phyloP scores from a whole-genome alignment of 805 yeast species.

The Zygotorulaspora chibaensis region DNA sequence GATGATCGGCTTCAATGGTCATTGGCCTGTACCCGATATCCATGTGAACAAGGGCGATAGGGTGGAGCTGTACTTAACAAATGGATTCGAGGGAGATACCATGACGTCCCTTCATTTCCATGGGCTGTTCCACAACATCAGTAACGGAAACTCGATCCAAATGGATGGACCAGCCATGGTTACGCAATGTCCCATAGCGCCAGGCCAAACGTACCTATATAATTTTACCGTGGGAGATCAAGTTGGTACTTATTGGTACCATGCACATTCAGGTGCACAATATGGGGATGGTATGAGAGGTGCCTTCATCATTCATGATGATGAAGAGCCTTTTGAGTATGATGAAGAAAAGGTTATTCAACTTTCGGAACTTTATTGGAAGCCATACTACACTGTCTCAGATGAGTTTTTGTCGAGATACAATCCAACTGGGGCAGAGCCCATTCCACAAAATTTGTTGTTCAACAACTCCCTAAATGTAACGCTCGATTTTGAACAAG shows the following conservation, averaged over 20 bases:
- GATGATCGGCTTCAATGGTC: slow-evolving; percentile 62
- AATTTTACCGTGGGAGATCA: slow-evolving; percentile 67
- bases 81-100: slow-evolving; percentile 47
- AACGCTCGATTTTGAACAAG: slow-evolving; percentile 51
- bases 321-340: slow-evolving; percentile 48
- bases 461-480: slow-evolving; percentile 62
- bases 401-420: slow-evolving; percentile 53
- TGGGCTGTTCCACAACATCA: slow-evolving; percentile 65
- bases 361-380: slow-evolving; percentile 62
- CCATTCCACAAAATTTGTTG: slow-evolving; percentile 63
- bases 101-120: slow-evolving; percentile 72
- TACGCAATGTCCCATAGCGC: slow-evolving; percentile 74
- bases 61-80: slow-evolving; percentile 54
- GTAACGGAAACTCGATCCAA: slow-evolving; percentile 38
- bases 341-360: slow-evolving; percentile 60
- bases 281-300: slow-evolving; percentile 78
- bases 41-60: slow-evolving; percentile 63
- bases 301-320: slow-evolving; percentile 60
- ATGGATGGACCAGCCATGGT: slow-evolving; percentile 83
- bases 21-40: slow-evolving; percentile 72
- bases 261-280: slow-evolving; percentile 72
- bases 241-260: slow-evolving; percentile 81
- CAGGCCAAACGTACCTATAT: slow-evolving; percentile 61
- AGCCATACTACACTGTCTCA: slow-evolving; percentile 44
- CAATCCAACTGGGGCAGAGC: slow-evolving; percentile 85